Percentiles rank a stretch among this genome's conserved stretches.
Conservation (phyloP, 352 stramenopile species). For the Phytophthora rubi region DNA sequence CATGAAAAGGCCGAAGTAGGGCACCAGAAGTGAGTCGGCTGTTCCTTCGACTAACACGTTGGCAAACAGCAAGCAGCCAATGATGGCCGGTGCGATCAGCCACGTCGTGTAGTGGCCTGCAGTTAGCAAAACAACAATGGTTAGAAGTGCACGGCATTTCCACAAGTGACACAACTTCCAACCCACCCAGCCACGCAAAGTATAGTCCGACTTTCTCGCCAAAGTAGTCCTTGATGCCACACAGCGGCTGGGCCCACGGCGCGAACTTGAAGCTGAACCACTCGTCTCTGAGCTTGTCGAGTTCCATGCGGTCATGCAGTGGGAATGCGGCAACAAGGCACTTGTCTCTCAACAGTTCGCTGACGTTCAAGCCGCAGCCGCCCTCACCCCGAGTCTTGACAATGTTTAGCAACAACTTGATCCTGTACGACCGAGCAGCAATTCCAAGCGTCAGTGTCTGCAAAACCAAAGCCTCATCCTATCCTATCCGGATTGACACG, state of each 20-base stretch:
- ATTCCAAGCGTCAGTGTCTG: not conserved
- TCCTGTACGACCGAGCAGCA: slow-evolving; percentile 29
- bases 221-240: slow-evolving; percentile 83
- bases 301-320: slow-evolving; percentile 62
- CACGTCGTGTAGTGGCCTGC: slow-evolving; percentile 93
- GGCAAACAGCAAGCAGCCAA: slow-evolving; percentile 91
- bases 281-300: slow-evolving; percentile 49
- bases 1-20: slow-evolving; percentile 87
- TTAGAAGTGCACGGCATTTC: not conserved
- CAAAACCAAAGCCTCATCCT: not conserved
- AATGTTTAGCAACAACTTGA: slow-evolving; percentile 80
- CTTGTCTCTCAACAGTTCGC: slow-evolving; percentile 55
- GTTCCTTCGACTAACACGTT: slow-evolving; percentile 68
- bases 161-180: not conserved
- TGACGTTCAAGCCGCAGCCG: slow-evolving; percentile 63
- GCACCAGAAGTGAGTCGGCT: slow-evolving; percentile 64
- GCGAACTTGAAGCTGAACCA: slow-evolving; percentile 74
- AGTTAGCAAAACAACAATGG: not conserved
- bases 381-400: slow-evolving; percentile 66
- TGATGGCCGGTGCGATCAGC: slow-evolving; percentile 91
- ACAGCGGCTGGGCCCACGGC: slow-evolving; percentile 65
- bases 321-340: slow-evolving; percentile 71
- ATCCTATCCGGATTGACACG: slow-evolving; percentile 4
- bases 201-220: slow-evolving; percentile 95
- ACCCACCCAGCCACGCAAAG: slow-evolving; percentile 95